Base-by-base conservation (phyloP, 2,329 filamentous ascomycete species). In the Hypoxylon sp. region DNA sequence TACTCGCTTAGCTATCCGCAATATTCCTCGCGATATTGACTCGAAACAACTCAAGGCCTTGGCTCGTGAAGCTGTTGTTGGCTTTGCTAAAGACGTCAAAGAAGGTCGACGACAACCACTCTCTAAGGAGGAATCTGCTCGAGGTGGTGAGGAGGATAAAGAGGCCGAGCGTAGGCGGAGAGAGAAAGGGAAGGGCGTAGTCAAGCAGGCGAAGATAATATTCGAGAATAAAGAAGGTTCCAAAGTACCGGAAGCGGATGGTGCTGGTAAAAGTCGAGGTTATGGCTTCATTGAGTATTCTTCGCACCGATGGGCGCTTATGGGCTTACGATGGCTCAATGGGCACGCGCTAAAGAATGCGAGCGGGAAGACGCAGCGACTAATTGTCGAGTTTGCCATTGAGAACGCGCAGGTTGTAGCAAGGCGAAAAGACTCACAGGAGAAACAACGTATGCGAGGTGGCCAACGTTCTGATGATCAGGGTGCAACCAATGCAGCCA, bases 241-340 rank as follows among this genome's bases (percentile, higher is more conserved):
- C 76, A 98, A 98, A 83, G 89, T 97, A 13, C 81, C 86, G 8
- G 94, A 97, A 81, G 86, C 88, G 47, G 89, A 85, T 55, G 94
- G 92, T 6, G 94, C 90, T 5, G 94, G 94, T 51, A 88, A 92
- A 78, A 96, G 92, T 78, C 89, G 95, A 78, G 96, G 96, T 4
- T 99, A 99, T 79, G 96, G 97, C 11, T 99, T 99, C 83, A 92
- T 99, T 73, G 96, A 99, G 82, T 99, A 98, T 81, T 92, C 90
- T 71, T 96, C 93, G 31, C 96, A 99, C 78, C 91, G 96, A 54
- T 95, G 92, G 85, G 96, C 96, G 13, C 86, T 99, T 42, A 98
- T 98, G 93, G 96, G 94, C 24, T 84, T 99, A 70, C 87, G 96
- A 51, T 98, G 94, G 90, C 86, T 99, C 63, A 99, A 99, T 78